Base-by-base conservation (phyloP, 345 rosid species). In the Linum usitatissimum region DNA sequence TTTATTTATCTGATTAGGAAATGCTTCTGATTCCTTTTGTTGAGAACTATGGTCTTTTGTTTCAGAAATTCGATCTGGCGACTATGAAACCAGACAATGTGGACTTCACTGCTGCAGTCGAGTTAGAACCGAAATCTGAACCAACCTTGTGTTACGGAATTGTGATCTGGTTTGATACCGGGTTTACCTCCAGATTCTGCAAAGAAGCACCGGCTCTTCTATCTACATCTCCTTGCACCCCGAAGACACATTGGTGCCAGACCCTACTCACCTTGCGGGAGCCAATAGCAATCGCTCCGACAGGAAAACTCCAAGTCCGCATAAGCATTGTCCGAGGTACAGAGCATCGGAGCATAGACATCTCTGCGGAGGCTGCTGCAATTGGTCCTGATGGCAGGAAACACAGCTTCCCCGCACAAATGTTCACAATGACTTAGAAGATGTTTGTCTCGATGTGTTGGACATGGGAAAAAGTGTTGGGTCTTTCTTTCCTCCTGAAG, bases 221-320 rank as follows among this genome's bases (percentile, higher is more conserved):
- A 71, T 86, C 99, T 13, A 87, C 99, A 56, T 90, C 99, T 13
- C 99, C 97, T 0, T 76, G 72, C 68, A 82, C 87, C 58, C 84
- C 86, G 48, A 83, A 76, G 77, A 93, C 99, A 12, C 99, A 93
- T 51, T 93, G 97, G 99, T 68, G 86, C 3, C 99, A 93, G 68
- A 93, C 99, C 6, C 72, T 93, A 64, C 71, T 93, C 68, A 90
- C 96, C 3, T 90, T 93, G 62, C 71, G 42, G 54, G 90, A 93
- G 61, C 97, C 99, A 21, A 83, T 90, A 71, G 84, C 87, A 40
- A 71, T 81, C 51, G 73, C 83, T 45, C 21, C 72, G 0, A 60
- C 64, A 58, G 60, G 71, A 45, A 87, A 71, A 65, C 68, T 93
- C 62, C 73, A 73, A 67, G 60, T 86, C 65, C 88, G 97, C 18